Evolutionary conservation across 2,329 filamentous ascomycete species (phyloP).

Genomic region (Paecilomyces dactylethromorphus): DNA sequence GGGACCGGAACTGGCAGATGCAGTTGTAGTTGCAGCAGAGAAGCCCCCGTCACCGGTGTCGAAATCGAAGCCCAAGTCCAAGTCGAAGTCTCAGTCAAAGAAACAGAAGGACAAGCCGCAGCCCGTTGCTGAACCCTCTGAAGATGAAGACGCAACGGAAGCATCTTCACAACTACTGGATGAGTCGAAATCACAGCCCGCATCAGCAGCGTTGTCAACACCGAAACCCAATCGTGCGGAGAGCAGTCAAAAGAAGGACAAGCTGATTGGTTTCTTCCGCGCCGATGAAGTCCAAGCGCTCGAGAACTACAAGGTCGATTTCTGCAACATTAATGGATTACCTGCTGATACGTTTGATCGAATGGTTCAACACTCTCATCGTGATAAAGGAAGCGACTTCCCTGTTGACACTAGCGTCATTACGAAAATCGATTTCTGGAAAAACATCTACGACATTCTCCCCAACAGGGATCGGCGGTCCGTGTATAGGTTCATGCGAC

Average conservation of each 20-base stretch:
- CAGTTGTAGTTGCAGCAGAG: background rate
- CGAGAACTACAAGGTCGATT: conserved; percentile 26
- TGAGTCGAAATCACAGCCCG: conserved; percentile 3
- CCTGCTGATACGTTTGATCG: conserved; percentile 18
- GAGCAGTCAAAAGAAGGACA: conserved; percentile 9
- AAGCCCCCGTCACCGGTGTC: background rate
- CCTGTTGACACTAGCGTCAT: conserved; percentile 15
- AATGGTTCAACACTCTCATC: conserved; percentile 28
- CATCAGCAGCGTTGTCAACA: background rate
- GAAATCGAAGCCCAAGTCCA: background rate
- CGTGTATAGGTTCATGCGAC: conserved; percentile 35
- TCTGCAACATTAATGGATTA: conserved; percentile 24
- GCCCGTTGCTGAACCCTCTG: background rate
- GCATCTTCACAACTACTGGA: background rate
- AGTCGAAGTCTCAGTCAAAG: background rate
- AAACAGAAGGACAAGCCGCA: background rate
- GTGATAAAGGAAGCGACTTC: conserved; percentile 14
- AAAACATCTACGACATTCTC: conserved; percentile 25
- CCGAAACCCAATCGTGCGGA: background rate
- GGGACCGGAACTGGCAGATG: background rate
- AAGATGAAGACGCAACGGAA: background rate
- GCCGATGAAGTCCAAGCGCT: conserved; percentile 22
- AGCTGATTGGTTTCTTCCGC: conserved; percentile 23
- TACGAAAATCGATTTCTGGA: conserved; percentile 29
- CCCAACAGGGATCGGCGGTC: conserved; percentile 32